Evolutionary conservation across 208 protist genomes (phyloP), one percentile per base, ranked within the genome.

Genomic region (Trypanosomatidae sp.): DNA sequence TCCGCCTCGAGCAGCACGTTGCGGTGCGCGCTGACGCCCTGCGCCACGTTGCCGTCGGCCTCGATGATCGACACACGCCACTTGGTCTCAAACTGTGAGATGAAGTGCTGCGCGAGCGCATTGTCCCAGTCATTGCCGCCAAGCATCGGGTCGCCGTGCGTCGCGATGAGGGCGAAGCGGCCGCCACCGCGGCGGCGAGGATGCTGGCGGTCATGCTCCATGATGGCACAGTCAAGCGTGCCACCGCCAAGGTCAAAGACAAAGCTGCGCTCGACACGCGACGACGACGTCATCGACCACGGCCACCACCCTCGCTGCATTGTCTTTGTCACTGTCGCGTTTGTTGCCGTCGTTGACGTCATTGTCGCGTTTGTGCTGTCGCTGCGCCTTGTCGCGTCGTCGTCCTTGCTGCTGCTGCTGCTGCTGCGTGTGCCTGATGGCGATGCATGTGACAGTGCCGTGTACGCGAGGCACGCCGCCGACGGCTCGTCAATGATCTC

Each of bases 401-500:
- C 32, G 20, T 33, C 41, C 13, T 19, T 16, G 25, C 23, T 2
- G 30, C 32, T 18, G 20, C 23, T 19, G 18, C 11, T 4, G 20
- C 21, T 22, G 19, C 30, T 35, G 11, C 30, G n/a, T 35, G n/a
- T n/a, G n/a, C n/a, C n/a, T 35, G n/a, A 15, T n/a, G n/a, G 11
- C n/a, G 30, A 15, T 35, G 30, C 30, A 35, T 35, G 30, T 15
- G 11, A n/a, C 30, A 35, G 30, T 11, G 30, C 82, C 22, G 80
- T 91, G 71, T 92, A 74, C 18, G 88, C 65, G 10, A 95, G 62
- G 53, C 81, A 90, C 16, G 88, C 83, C 0, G 88, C 88, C 4
- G 84, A 92, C 16, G 84, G 88, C 47, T 95, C 88, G 56, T 95
- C 85, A 58, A 95, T 92, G n/a, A 95, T 65, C 57, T 93, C 82